Evolutionary conservation across 805 yeast genomes (phyloP).

Genomic region (Pichia occidentalis): DNA sequence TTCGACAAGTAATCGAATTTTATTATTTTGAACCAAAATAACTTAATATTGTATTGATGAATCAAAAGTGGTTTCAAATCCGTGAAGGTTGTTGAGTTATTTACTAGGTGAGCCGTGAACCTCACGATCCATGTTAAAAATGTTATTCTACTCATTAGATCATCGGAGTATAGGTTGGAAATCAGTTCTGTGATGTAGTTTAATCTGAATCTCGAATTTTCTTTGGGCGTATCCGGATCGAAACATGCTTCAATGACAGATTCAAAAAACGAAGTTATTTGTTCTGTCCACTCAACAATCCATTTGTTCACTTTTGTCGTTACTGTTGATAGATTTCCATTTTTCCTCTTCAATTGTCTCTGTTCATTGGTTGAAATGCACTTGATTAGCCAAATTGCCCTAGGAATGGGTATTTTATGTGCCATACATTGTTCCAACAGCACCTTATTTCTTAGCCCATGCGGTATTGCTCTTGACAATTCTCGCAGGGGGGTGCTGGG

Average conservation of each 20-base stretch:
- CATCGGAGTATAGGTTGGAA: slow-evolving; percentile 62
- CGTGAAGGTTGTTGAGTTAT: slow-evolving; percentile 13
- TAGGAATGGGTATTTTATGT: slow-evolving; percentile 61
- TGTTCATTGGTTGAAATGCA: slow-evolving; percentile 81
- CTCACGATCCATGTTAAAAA: slow-evolving; percentile 61
- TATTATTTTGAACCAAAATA: slow-evolving; percentile 68
- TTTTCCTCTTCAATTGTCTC: slow-evolving; percentile 47
- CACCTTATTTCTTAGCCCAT: slow-evolving; percentile 72
- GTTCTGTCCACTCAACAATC: slow-evolving; percentile 88
- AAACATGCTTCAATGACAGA: slow-evolving; percentile 41
- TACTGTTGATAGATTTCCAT: slow-evolving; percentile 14
- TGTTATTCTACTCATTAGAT: slow-evolving; percentile 52
- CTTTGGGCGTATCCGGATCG: slow-evolving; percentile 19
- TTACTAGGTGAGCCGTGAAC: slow-evolving; percentile 33
- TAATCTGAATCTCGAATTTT: slow-evolving; percentile 43
- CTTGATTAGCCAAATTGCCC: slow-evolving; percentile 88
- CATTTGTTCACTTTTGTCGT: slow-evolving; percentile 49
- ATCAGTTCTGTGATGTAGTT: slow-evolving; percentile 54
- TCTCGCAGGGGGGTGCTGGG: slow-evolving; percentile 57
- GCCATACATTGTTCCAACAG: slow-evolving; percentile 67
- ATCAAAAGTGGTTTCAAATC: slow-evolving; percentile 24
- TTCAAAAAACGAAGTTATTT: slow-evolving; percentile 56
- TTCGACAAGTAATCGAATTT: slow-evolving; percentile 52
- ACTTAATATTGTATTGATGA: slow-evolving; percentile 46
- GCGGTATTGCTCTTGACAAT: slow-evolving; percentile 78